Evolutionary conservation across 371 early-diverging fungal genomes (phyloP).

Genomic region (Mucor circinelloides): DNA sequence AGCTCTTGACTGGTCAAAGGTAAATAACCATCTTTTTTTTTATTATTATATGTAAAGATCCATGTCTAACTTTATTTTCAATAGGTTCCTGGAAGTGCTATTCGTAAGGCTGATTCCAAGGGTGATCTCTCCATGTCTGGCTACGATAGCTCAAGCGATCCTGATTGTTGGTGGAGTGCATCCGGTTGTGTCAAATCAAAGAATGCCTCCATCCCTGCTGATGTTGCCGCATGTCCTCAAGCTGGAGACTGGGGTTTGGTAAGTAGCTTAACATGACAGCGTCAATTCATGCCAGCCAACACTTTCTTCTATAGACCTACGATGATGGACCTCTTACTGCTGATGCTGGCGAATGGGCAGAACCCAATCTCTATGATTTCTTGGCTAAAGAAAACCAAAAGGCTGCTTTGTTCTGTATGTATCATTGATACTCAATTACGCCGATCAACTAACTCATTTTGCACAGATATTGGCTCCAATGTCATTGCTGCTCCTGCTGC

Average conservation of each 20-base stretch:
- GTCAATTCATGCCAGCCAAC: background rate
- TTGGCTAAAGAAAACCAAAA: slow-evolving; percentile 29
- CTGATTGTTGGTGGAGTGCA: slow-evolving; percentile 42
- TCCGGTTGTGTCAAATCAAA: slow-evolving; percentile 44
- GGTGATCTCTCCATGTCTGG: slow-evolving; percentile 26
- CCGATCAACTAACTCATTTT: background rate
- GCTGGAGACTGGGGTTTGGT: slow-evolving; percentile 51
- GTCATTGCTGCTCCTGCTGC: slow-evolving; percentile 34
- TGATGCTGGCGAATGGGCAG: slow-evolving; percentile 30
- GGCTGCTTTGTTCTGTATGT: slow-evolving; percentile 28
- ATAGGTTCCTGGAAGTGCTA: slow-evolving; percentile 32
- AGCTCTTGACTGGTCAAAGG: slow-evolving; percentile 47
- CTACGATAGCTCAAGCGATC: slow-evolving; percentile 23
- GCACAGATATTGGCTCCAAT: slow-evolving; percentile 32
- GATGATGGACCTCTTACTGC: slow-evolving; percentile 45
- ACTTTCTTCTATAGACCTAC: slow-evolving; percentile 17
- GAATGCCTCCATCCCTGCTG: slow-evolving; percentile 37
- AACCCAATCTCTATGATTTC: slow-evolving; percentile 49
- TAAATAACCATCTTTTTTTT: background rate
- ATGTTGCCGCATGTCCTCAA: slow-evolving; percentile 40
- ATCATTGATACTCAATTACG: background rate
- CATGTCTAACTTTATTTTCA: background rate
- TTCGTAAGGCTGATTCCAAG: slow-evolving; percentile 25
- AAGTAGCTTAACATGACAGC: slow-evolving; percentile 20
- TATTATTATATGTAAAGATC: background rate